phyloP scores from a whole-genome alignment of 1,284 basidiomycete species.

The Rhodotorula sp. region DNA sequence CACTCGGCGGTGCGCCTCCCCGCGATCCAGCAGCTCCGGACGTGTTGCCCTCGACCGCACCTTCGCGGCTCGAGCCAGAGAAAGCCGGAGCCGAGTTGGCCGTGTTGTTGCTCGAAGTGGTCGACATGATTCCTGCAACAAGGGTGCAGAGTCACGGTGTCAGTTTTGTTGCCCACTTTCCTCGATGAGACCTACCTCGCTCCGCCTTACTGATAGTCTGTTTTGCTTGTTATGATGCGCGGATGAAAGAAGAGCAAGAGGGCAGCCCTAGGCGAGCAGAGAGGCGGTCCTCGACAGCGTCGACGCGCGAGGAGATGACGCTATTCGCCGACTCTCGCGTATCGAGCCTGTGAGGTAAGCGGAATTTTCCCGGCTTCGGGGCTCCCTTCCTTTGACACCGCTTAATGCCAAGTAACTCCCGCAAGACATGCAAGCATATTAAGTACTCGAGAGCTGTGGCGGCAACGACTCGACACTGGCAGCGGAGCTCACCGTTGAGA shows the following conservation, averaged over 20 bases:
- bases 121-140: not conserved
- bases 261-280: not conserved
- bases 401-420: too few species aligned
- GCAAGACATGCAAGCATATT: too few species aligned
- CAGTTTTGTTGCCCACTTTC: too few species aligned
- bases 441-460: too few species aligned
- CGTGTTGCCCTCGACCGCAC: slow-evolving; percentile 20
- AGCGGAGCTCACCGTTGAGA: not conserved
- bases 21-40: slow-evolving; percentile 14
- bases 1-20: not conserved
- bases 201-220: too few species aligned
- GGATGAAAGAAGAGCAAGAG: too few species aligned
- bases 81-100: slow-evolving; percentile 15
- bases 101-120: slow-evolving; percentile 3
- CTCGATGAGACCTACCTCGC: too few species aligned
- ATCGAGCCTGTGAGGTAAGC: not conserved
- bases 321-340: not conserved
- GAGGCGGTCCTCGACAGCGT: not conserved
- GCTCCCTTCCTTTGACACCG: not conserved
- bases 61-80: slow-evolving; percentile 22
- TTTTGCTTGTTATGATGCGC: too few species aligned
- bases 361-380: not conserved
- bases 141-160: too few species aligned
- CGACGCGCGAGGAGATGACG: not conserved
- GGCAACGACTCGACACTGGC: too few species aligned